These are phyloP conservation scores for Phytopythium boreale DNA, from an alignment of 352 stramenopile genomes.

Conservation along the genomic window DNA sequence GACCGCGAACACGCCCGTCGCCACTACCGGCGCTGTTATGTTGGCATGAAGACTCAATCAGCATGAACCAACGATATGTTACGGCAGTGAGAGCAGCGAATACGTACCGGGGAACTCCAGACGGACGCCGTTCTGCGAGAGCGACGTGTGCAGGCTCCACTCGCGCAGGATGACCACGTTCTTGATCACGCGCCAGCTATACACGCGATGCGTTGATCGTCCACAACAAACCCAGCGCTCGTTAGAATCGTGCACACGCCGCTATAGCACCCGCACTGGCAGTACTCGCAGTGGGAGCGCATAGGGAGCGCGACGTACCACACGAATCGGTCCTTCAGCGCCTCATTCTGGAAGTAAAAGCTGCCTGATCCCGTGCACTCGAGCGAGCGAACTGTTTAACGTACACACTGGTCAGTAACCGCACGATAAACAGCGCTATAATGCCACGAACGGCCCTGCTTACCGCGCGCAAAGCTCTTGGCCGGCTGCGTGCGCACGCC, in stretches of 20 bases:
- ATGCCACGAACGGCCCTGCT: no score
- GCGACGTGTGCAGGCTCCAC: conserved; percentile 63
- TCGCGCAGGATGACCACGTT: conserved; percentile 72
- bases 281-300: not conserved
- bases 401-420: not conserved
- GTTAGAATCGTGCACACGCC: not conserved
- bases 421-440: not conserved
- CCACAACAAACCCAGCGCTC: not conserved
- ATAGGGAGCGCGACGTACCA: conserved; percentile 20
- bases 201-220: not conserved
- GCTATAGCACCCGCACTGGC: no score
- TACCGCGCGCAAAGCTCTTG: conserved; percentile 58
- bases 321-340: conserved; percentile 63
- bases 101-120: conserved; percentile 45
- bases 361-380: conserved; percentile 63
- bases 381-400: conserved; percentile 42
- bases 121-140: conserved; percentile 50
- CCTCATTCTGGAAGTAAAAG: conserved; percentile 75
- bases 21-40: conserved; percentile 38
- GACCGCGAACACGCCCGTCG: conserved; percentile 50
- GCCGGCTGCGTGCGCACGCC: conserved; percentile 31
- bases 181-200: conserved; percentile 66
- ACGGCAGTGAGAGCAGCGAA: not conserved
- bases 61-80: not conserved
- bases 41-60: not conserved